Conservation (phyloP, 306 rosid genomes). For the Arachis hypogaea region DNA sequence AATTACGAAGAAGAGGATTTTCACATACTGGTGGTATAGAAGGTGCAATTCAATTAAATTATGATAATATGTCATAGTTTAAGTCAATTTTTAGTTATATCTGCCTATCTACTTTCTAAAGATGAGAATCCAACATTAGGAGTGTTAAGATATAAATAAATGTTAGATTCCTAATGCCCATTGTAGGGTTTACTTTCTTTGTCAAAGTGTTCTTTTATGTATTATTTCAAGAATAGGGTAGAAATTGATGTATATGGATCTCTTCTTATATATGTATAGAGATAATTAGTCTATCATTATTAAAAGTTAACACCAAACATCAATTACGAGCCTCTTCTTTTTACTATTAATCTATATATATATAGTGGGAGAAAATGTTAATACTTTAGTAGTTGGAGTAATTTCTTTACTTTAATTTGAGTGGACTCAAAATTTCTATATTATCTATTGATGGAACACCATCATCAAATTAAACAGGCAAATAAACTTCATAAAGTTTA, state of each 20-base stretch:
- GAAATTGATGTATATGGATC: not conserved
- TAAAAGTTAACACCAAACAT: not conserved
- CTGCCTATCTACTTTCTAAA: too few relatives aligned
- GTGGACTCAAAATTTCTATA: too few relatives aligned
- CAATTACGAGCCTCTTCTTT: not conserved
- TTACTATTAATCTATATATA: not conserved
- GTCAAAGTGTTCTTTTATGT: not conserved
- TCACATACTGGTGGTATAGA: too few relatives aligned
- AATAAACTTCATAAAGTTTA: too few relatives aligned
- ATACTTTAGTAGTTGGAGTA: not conserved
- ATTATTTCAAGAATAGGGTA: not conserved
- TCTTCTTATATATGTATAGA: not conserved
- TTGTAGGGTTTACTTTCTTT: not conserved
- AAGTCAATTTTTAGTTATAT: too few relatives aligned
- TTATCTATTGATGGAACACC: too few relatives aligned
- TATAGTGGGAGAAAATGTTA: not conserved
- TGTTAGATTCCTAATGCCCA: not conserved
- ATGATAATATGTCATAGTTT: too few relatives aligned
- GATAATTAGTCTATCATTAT: not conserved
- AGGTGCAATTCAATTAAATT: not conserved
- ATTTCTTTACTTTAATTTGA: not conserved
- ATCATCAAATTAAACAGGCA: too few relatives aligned
- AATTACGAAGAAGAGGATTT: too few relatives aligned
- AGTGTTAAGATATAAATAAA: too few relatives aligned
- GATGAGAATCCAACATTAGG: too few relatives aligned